Base-by-base conservation (phyloP, 2,329 filamentous ascomycete genomes). In the Stagonosporopsis chrysanthemi region DNA sequence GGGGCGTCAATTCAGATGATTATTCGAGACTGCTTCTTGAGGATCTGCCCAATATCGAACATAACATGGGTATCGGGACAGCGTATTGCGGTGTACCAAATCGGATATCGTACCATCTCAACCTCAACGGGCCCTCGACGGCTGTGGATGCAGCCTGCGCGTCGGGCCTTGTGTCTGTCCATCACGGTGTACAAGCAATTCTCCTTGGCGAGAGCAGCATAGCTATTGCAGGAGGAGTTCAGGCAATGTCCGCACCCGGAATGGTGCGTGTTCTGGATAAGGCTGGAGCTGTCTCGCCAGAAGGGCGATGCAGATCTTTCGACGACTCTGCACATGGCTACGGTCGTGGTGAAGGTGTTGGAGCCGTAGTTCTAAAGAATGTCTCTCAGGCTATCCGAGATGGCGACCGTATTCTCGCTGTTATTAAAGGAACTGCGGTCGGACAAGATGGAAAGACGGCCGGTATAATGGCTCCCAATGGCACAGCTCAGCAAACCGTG, bases 321-420 rank as follows among this genome's bases (percentile, higher is more conserved):
- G 86, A 88, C 63, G 70, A 78, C 17, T 77, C 79, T 2, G 87
- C 85, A 19, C 83, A 85, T 56, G 88, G 88, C 1, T 90, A 89
- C 65, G 86, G 83, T 0, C 80, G 87, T 29, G 87, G 86, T 1
- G 88, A 90, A 65, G 88, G 87, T 0, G 78, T 84, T 12, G 64
- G 51, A 3, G 61, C 64, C 15, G 42, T 76, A 4, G 52, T 76
- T 26, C 60, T 76, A 2, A 76, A 76, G 49, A 57, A 50, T 6
- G 49, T 85, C 1, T 74, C 79, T 14, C 77, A 82, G 63, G 85
- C 85, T 4, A 58, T 81, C 4, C 36, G 50, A 8, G 69, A 74
- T 51, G 57, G 62, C 11, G 72, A 77, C 41, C 62, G 71, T 23
- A 73, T 77, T 40, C 58, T 68, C 7, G 73, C 69, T 7, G 56